Base-by-base conservation (phyloP, 2,329 filamentous ascomycete genomes). In the Penicillium verrucosum region DNA sequence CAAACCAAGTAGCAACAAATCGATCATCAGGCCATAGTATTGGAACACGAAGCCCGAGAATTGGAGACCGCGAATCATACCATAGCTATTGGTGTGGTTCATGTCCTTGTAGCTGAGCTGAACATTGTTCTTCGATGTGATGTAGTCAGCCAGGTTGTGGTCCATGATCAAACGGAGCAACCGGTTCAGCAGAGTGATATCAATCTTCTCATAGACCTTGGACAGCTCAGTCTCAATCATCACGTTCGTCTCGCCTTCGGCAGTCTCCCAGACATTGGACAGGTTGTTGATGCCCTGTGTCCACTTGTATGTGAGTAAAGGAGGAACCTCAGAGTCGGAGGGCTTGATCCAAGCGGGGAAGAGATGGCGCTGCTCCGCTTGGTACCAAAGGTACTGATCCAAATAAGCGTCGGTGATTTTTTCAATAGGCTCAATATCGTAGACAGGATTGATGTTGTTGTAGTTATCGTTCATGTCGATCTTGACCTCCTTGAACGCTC, bases 391-490 rank as follows among this genome's bases (percentile, higher is more conserved):
- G 69, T 99, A 99, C 70, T 99, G 95, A 69, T 99, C 94, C 47
- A 99, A 85, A 68, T 99, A 99, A 3, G 94, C 95, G 76, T 99
- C 94, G 38, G 93, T 99, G 66, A 99, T 99, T 80, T 99, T 99
- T 80, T 99, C 94, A 58, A 99, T 97, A 0, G 94, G 94, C 76
- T 99, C 95, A 58, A 99, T 94, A 65, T 99, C 94, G 71, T 99
- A 99, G 1, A 99, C 94, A 0, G 94, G 95, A 71, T 99, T 99
- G 80, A 99, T 99, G 18, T 91, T 93, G 80, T 87, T 97, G 78
- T 99, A 99, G 71, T 99, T 99, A 78, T 99, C 94, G 74, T 99
- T 99, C 94, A 99, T 99, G 72, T 99, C 94, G 65, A 99, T 99
- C 54, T 93, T 94, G 43, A 99, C 94, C 77, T 99, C 94, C 78